phyloP scores from a whole-genome alignment of 345 rosid genomes.

The Angophora floribunda region DNA sequence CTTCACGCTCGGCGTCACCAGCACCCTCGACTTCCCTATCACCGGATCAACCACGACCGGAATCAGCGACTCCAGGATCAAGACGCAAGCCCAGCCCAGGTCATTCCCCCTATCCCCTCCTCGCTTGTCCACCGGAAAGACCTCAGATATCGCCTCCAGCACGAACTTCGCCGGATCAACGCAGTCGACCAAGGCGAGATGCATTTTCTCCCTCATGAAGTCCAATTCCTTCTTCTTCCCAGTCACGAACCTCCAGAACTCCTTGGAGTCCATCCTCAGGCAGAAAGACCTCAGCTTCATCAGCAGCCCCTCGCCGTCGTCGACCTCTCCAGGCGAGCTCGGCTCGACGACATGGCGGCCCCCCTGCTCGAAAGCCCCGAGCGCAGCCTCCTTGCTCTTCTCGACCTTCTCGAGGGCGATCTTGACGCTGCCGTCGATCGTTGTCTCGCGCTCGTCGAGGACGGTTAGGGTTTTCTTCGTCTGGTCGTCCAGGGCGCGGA shows the following conservation, averaged over 20 bases:
- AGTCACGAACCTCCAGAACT: conserved; percentile 71
- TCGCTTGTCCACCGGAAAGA: conserved; percentile 80
- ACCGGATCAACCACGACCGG: conserved; percentile 89
- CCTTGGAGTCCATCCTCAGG: conserved; percentile 61
- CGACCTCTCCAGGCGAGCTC: conserved; percentile 57
- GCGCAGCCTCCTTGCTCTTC: conserved; percentile 37
- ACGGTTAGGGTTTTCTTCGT: conserved; percentile 71
- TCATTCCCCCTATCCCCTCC: conserved; percentile 55
- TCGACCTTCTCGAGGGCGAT: conserved; percentile 58
- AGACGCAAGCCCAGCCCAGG: conserved; percentile 94
- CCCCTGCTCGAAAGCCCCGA: conserved; percentile 21
- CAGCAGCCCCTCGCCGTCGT: conserved; percentile 62
- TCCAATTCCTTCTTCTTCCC: conserved; percentile 77
- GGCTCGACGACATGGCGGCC: conserved; percentile 6
- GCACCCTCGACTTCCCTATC: conserved; percentile 64
- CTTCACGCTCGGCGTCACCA: conserved; percentile 70
- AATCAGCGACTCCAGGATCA: conserved; percentile 77
- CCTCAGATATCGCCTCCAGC: conserved; percentile 81
- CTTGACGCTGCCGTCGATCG: conserved; percentile 82
- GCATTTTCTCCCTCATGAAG: conserved; percentile 49
- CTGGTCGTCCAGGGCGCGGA: conserved; percentile 54
- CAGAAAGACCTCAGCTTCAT: conserved; percentile 38
- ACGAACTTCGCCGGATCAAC: conserved; percentile 88
- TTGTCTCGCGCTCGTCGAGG: conserved; percentile 74
- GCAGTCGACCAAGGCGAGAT: conserved; percentile 61